phyloP scores from a whole-genome alignment of 805 yeast species.

The Myxozyma nipponensis region DNA sequence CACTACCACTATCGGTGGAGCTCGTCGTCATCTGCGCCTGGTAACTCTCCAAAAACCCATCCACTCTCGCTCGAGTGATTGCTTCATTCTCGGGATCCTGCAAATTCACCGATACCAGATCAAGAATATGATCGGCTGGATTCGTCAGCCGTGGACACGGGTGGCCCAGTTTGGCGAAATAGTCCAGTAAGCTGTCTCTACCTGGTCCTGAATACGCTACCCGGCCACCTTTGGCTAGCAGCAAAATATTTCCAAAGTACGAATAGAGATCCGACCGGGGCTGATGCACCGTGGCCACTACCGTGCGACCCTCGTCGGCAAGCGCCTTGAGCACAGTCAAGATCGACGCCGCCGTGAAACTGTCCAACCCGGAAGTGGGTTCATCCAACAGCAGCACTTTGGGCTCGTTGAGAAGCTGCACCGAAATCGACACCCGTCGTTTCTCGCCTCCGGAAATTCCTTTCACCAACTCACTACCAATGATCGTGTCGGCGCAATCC shows the following conservation, averaged over 20 bases:
- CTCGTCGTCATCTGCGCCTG: slow-evolving; percentile 5
- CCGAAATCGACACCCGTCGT: slow-evolving; percentile 76
- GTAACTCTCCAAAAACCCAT: slow-evolving; percentile 33
- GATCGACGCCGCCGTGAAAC: slow-evolving; percentile 70
- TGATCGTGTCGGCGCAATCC: slow-evolving; percentile 72
- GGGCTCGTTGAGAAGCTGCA: slow-evolving; percentile 70
- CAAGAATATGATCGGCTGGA: slow-evolving; percentile 72
- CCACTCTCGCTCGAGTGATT: slow-evolving; percentile 43
- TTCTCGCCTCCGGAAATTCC: slow-evolving; percentile 80
- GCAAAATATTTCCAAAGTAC: slow-evolving; percentile 64
- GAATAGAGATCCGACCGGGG: slow-evolving; percentile 66
- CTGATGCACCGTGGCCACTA: slow-evolving; percentile 77
- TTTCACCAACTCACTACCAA: slow-evolving; percentile 56
- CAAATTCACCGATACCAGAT: slow-evolving; percentile 57
- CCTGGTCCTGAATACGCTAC: slow-evolving; percentile 48
- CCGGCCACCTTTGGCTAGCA: slow-evolving; percentile 68
- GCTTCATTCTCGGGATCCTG: slow-evolving; percentile 45
- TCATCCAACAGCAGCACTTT: slow-evolving; percentile 73
- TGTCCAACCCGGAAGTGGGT: slow-evolving; percentile 85
- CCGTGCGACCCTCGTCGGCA: slow-evolving; percentile 57
- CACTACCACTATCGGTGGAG: neutral
- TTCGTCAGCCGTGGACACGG: slow-evolving; percentile 59
- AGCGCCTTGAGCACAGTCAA: slow-evolving; percentile 55
- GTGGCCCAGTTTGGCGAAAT: slow-evolving; percentile 50
- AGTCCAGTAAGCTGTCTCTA: slow-evolving; percentile 51